Evolutionary conservation across 2,329 filamentous ascomycete species (phyloP).

Genomic region (Hymenoscyphus fructigenus): DNA sequence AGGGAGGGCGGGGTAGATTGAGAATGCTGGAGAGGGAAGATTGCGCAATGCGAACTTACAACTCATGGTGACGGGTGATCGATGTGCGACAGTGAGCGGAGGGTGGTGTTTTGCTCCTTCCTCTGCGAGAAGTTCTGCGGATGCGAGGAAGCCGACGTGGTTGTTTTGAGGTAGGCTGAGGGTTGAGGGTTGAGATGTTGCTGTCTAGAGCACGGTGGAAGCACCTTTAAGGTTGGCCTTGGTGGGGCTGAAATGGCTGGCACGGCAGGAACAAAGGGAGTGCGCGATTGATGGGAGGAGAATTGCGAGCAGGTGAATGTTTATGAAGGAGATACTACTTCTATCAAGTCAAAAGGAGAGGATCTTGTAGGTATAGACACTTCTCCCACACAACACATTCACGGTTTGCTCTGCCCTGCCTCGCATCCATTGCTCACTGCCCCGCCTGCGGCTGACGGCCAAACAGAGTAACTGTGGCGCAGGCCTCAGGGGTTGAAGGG

Average conservation of each 20-base stretch:
- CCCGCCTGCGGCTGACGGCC: neutral
- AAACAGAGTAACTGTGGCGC: neutral
- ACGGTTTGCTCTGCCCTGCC: neutral
- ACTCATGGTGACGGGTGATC: slow-evolving; percentile 34
- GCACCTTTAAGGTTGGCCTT: neutral
- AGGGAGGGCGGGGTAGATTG: slow-evolving; percentile 1
- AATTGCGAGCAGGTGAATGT: neutral
- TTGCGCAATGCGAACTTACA: slow-evolving; percentile 30
- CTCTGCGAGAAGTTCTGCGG: slow-evolving; percentile 2
- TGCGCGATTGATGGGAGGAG: neutral
- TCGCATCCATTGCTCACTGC: neutral
- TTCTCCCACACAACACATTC: neutral
- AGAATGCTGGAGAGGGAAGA: slow-evolving; percentile 1
- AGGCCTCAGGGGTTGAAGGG: neutral
- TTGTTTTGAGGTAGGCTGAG: neutral
- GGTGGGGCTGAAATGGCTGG: slow-evolving; percentile 2
- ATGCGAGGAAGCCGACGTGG: neutral
- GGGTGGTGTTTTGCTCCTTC: slow-evolving; percentile 1
- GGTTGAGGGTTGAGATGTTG: neutral
- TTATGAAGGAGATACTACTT: neutral
- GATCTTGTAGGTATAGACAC: neutral
- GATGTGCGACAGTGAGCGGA: neutral
- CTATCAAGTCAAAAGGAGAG: neutral
- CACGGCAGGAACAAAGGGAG: neutral
- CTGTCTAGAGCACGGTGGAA: neutral